A percentile compares a stretch with the other conserved stretches of the same genome.
phyloP scores from a whole-genome alignment of 2,329 filamentous ascomycete genomes.

The Rutstroemia sp. region DNA sequence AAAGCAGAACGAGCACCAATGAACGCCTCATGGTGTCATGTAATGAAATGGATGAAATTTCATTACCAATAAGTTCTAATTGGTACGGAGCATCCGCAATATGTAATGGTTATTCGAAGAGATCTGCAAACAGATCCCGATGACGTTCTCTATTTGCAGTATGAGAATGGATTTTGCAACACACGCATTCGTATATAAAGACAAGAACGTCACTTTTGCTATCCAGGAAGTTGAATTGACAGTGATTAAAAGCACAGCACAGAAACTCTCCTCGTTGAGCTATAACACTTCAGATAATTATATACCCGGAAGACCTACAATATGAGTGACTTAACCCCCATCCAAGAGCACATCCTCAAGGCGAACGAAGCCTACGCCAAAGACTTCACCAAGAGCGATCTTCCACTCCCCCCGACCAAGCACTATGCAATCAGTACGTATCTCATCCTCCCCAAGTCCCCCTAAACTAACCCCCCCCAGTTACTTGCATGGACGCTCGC shows the following conservation, averaged over 20 bases:
- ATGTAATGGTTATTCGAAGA: too few species aligned
- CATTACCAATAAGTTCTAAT: too few species aligned
- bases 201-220: neutral
- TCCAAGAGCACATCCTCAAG: conserved; percentile 46
- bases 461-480: conserved; percentile 26
- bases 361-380: conserved; percentile 51
- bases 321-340: conserved; percentile 28
- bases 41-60: too few species aligned
- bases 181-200: neutral
- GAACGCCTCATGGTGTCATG: neutral
- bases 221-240: neutral
- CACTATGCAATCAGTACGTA: conserved; percentile 55
- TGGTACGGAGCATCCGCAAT: too few species aligned
- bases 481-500: conserved; percentile 80
- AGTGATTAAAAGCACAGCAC: neutral
- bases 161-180: too few species aligned
- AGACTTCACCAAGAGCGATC: conserved; percentile 56
- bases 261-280: neutral
- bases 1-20: too few species aligned
- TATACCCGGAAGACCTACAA: neutral
- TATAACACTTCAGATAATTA: neutral
- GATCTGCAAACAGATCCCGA: too few species aligned
- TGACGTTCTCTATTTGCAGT: too few species aligned
- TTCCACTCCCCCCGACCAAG: conserved; percentile 62
- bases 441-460: conserved; percentile 11